phyloP scores from a whole-genome alignment of 1,284 basidiomycete genomes.

The Malassezia equina region DNA sequence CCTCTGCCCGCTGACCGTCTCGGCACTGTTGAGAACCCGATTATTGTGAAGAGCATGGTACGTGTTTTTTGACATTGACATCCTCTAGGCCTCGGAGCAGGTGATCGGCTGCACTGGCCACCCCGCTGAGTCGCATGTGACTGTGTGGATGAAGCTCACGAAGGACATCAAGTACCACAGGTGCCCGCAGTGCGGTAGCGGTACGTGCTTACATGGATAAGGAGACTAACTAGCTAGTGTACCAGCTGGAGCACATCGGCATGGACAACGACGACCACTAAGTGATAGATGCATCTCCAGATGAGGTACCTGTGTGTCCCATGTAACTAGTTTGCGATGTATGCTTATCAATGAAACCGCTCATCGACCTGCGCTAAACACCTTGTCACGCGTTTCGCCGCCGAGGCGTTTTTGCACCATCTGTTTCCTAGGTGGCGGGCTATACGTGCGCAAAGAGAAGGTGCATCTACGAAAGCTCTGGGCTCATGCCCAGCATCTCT shows the following conservation, averaged over 20 bases:
- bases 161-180: constrained; percentile 34
- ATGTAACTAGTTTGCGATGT: constrained; percentile 2
- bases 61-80: constrained; percentile 47
- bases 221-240: constrained; percentile 23
- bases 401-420: no score
- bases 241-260: constrained; percentile 34
- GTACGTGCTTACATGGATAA: constrained; percentile 21
- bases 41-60: constrained; percentile 77
- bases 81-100: constrained; percentile 31
- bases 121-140: constrained; percentile 46
- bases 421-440: background rate
- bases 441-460: background rate
- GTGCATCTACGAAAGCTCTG: background rate
- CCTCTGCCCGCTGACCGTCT: constrained; percentile 75
- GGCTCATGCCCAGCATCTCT: background rate
- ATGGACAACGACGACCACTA: constrained; percentile 33
- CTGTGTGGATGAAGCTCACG: constrained; percentile 42
- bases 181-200: constrained; percentile 45
- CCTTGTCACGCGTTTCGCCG: no score
- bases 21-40: constrained; percentile 77
- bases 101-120: constrained; percentile 45
- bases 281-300: background rate
- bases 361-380: background rate
- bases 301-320: background rate
- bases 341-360: constrained; percentile 2